Percentiles rank a stretch among this genome's conserved stretches.
Evolutionary conservation across 177 flowering plant species (phyloP).

Genomic region (Telopea speciosissima): DNA sequence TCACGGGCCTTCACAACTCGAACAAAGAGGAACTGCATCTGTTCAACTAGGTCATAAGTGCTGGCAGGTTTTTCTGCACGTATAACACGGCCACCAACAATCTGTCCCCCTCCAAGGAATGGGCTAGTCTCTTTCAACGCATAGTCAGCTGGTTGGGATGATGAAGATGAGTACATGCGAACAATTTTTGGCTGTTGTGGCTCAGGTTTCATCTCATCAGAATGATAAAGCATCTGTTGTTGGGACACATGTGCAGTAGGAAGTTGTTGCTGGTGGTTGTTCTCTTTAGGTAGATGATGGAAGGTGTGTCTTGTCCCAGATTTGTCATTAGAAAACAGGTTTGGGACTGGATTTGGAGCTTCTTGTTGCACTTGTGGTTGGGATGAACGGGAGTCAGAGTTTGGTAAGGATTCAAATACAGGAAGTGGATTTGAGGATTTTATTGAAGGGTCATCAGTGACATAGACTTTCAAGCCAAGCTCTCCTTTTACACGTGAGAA

Average conservation of each 20-base stretch:
- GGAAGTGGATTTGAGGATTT: conserved; percentile 50
- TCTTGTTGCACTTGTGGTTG: conserved; percentile 17
- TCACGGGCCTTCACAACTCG: conserved; percentile 89
- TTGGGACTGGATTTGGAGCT: conserved; percentile 10
- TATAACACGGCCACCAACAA: conserved; percentile 83
- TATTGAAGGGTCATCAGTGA: conserved; percentile 60
- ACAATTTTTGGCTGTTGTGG: conserved; percentile 55
- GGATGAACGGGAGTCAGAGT: background rate
- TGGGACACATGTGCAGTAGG: conserved; percentile 18
- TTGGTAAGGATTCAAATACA: conserved; percentile 28
- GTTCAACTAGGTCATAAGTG: conserved; percentile 88
- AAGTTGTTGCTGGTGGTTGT: conserved; percentile 21
- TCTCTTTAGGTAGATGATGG: conserved; percentile 63
- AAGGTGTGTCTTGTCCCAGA: conserved; percentile 50
- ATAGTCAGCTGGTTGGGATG: conserved; percentile 72
- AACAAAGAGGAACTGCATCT: conserved; percentile 86
- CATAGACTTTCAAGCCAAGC: conserved; percentile 70
- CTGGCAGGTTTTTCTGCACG: conserved; percentile 57
- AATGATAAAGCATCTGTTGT: conserved; percentile 31
- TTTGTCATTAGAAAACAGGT: conserved; percentile 23
- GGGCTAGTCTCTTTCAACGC: conserved; percentile 94
- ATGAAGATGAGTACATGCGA: conserved; percentile 49
- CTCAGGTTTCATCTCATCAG: conserved; percentile 54
- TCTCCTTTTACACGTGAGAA: conserved; percentile 84
- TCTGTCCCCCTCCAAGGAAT: conserved; percentile 82